Conservation (phyloP, 2,329 filamentous ascomycete species). For the Alternaria metachromatica region DNA sequence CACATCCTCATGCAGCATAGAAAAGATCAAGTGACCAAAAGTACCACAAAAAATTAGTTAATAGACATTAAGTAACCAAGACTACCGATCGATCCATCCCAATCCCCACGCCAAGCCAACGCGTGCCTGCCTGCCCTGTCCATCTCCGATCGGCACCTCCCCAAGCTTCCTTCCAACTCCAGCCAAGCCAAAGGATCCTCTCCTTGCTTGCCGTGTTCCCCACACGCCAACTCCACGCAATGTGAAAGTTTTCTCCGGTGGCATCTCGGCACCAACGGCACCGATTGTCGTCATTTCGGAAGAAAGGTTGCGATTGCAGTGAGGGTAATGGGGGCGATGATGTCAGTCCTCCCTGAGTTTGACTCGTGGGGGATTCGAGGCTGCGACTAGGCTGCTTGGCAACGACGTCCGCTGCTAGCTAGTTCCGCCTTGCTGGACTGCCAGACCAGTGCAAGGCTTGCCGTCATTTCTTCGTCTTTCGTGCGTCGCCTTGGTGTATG, state of each 20-base stretch:
- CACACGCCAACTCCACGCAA: not conserved
- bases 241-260: not conserved
- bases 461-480: not conserved
- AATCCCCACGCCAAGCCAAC: not conserved
- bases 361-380: not conserved
- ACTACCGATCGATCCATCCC: not conserved
- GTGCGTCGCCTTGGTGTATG: not conserved
- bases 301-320: not conserved
- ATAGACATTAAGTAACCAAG: slow-evolving; percentile 1
- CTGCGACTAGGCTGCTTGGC: not conserved
- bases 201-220: not conserved
- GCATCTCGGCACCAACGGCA: not conserved
- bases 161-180: not conserved
- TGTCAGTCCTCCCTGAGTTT: not conserved
- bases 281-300: not conserved
- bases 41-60: not conserved
- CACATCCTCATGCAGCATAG: not conserved
- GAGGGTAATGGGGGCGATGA: not conserved
- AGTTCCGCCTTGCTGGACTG: not conserved
- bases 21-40: not conserved
- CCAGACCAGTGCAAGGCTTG: not conserved
- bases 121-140: slow-evolving; percentile 5
- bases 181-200: not conserved
- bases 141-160: not conserved
- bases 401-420: not conserved